phyloP scores from a whole-genome alignment of 2,329 filamentous ascomycete species.

The Aschersonia sp. region DNA sequence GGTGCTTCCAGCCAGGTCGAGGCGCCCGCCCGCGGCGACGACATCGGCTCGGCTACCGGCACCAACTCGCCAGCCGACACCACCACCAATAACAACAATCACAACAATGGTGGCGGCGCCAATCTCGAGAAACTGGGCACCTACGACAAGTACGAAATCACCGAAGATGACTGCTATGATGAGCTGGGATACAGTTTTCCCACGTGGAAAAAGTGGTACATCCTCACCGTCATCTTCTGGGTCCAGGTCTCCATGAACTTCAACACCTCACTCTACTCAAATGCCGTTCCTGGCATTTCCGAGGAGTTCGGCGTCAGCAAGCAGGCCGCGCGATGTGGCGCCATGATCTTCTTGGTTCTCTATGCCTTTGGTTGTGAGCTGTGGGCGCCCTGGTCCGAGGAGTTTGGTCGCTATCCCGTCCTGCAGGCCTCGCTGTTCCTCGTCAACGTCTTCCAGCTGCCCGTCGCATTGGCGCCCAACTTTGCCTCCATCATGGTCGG shows the following conservation, averaged over 20 bases:
- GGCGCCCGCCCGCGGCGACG: neutral
- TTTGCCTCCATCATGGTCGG: constrained; percentile 56
- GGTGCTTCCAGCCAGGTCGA: neutral
- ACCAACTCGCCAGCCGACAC: constrained; percentile 1
- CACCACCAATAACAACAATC: neutral
- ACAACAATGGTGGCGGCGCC: constrained; percentile 17
- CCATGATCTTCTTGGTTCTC: constrained; percentile 62
- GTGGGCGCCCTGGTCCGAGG: constrained; percentile 80
- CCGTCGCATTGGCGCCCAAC: constrained; percentile 58
- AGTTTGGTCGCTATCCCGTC: constrained; percentile 63
- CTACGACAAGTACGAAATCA: constrained; percentile 29
- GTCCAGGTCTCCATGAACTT: constrained; percentile 70
- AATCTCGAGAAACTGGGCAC: constrained; percentile 20
- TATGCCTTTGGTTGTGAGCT: constrained; percentile 81
- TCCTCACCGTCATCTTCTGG: constrained; percentile 57
- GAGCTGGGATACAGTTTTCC: constrained; percentile 50
- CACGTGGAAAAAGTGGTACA: constrained; percentile 53
- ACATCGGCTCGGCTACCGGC: constrained; percentile 1
- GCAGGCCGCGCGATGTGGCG: constrained; percentile 57
- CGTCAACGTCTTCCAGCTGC: constrained; percentile 65
- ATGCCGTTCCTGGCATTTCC: constrained; percentile 49
- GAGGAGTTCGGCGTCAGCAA: constrained; percentile 52
- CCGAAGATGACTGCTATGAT: constrained; percentile 46
- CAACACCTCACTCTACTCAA: constrained; percentile 62
- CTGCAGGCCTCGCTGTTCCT: constrained; percentile 59